phyloP scores from a whole-genome alignment of 2,329 filamentous ascomycete species.

The Kalmusia sp. region DNA sequence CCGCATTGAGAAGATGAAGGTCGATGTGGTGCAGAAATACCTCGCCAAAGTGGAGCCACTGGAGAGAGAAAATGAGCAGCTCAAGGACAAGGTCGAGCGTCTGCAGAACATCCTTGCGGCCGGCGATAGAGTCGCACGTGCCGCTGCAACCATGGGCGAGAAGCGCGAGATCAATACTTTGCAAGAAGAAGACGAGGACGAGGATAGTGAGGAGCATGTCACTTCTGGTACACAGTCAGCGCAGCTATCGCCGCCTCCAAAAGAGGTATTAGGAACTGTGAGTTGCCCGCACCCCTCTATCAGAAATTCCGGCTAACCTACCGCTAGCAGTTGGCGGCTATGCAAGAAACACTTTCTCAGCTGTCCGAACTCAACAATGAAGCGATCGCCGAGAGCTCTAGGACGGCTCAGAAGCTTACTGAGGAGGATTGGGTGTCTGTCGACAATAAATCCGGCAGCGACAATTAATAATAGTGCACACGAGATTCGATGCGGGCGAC shows the following conservation, averaged over 20 bases:
- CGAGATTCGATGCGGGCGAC: background rate
- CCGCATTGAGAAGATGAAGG: constrained; percentile 45
- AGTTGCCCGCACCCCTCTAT: constrained; percentile 22
- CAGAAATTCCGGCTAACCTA: constrained; percentile 29
- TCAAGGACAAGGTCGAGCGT: constrained; percentile 43
- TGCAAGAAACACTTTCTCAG: constrained; percentile 45
- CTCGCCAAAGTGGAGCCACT: constrained; percentile 42
- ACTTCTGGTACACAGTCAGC: constrained; percentile 19
- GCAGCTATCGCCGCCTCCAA: constrained; percentile 13
- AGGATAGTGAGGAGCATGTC: constrained; percentile 25
- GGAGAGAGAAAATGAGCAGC: constrained; percentile 38
- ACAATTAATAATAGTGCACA: background rate
- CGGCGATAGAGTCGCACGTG: constrained; percentile 44
- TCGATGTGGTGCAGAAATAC: constrained; percentile 44
- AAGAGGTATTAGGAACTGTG: constrained; percentile 45
- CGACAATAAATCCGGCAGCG: constrained; percentile 10
- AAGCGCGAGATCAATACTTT: constrained; percentile 41
- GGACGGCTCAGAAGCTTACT: constrained; percentile 37
- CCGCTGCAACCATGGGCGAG: constrained; percentile 43
- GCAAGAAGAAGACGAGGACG: constrained; percentile 38
- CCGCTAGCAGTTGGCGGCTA: constrained; percentile 47
- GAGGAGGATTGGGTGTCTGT: constrained; percentile 35
- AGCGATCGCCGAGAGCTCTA: constrained; percentile 40
- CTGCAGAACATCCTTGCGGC: constrained; percentile 44
- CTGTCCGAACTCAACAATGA: constrained; percentile 45